Base-by-base conservation (phyloP, 2,329 filamentous ascomycete genomes). In the Fusarium sublunatum region DNA sequence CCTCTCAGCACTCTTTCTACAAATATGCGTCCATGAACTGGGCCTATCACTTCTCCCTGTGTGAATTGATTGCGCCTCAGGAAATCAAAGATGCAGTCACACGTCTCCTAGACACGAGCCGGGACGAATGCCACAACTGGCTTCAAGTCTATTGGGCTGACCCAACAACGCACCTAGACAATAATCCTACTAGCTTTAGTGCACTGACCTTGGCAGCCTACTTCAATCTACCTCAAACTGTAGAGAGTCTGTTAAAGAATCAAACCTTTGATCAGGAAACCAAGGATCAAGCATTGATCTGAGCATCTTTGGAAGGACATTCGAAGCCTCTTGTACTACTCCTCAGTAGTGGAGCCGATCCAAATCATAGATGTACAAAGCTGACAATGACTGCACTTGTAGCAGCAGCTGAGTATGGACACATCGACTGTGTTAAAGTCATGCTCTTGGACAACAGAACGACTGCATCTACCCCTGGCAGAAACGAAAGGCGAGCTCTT, bases 1-100 rank as follows among this genome's bases (percentile, higher is more conserved):
- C 55, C 32, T 51, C 70, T 10, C 52, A 60, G 19, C 72, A 76
- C 43, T 38, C 25, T 24, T 70, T 78, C 42, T 77, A 76, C 60
- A 70, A 70, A 39, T 79, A 79, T 64, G 64, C 76, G 13, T 69
- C 77, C 2, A 63, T 65, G 24, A 58, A 78, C 64, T 79, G 76
- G 77, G 67, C 75, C 28, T 54, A 72, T 26, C 77, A 79, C 53
- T 75, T 69, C 62, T 49, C 65, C 6, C 10, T 45, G 8, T 71
- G 66, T 34, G 68, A 72, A 26, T 43, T 38, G 7, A 53, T 29
- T 25, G 69, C 65, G 22, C 47, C 69, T 4, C 12, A 15, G 22
- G 35, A 52, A 22, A 58, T 72, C 9, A 67, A 24, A 55, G 42
- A 62, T 13, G 58, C 61, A 12, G 69, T 53, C 7, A 64, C 19